Evolutionary conservation across 352 stramenopile genomes (phyloP), one percentile per base, ranked within the genome.

Genomic region (Pythium aristosporum): DNA sequence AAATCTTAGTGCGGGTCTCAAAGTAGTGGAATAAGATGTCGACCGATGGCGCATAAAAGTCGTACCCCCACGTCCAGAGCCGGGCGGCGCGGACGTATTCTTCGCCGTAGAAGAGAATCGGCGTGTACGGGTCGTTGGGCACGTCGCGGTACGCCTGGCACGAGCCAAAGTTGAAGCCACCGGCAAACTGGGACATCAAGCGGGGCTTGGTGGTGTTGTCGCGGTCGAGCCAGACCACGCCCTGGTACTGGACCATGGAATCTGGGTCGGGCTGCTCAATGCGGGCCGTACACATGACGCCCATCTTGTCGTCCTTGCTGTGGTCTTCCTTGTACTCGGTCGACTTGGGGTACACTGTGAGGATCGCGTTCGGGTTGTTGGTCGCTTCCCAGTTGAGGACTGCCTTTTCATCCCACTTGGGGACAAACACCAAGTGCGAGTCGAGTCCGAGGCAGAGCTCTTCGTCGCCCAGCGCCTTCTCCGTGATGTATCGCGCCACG

Each of bases 281-380:
- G 58, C 78, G 82, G 36, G 81, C 75, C 57, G 75, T 68, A 54
- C 83, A 92, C 83, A 92, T 92, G 61, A 89, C 70, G 62, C 88
- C 77, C 47, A 88, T 67, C 47, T 78, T 79, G 63, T 80, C 57
- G 51, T 88, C 75, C 32, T 73, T 76, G 42, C 74, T 72, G 32
- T 73, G 65, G 28, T 77, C 69, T 3, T 54, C 72, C 47, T 84
- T 42, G 52, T 80, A 74, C 51, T 88, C 73, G 0, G 76, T 87
- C 36, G 77, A 83, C 72, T 89, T 92, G 3, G 83, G 83, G 64
- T 92, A 92, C 16, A 89, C 78, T 11, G 83, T 88, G 59, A 92
- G 81, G 65, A 92, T 92, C 43, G 81, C 83, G 53, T 88, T 75
- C 23, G 72, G 66, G 63, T 90, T 92, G 41, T 82, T 59, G 13